A percentile compares a stretch with the other conserved stretches of the same genome.
These are phyloP conservation scores for Coniochaeta hoffmannii DNA, from an alignment of 2,329 filamentous ascomycete species.

Conservation along the genomic window DNA sequence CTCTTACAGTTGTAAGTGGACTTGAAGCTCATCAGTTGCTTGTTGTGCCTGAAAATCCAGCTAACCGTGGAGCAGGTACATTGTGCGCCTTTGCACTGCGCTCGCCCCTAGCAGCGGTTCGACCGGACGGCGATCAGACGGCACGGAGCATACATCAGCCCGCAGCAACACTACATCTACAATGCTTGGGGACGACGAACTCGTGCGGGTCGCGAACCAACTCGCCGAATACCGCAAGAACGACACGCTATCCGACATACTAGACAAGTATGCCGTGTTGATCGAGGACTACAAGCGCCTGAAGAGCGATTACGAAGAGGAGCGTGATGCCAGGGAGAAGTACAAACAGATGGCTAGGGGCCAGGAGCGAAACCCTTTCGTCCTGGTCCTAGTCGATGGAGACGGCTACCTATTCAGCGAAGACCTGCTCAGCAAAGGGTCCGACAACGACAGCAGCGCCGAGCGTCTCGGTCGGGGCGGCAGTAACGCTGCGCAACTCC, in stretches of 20 bases:
- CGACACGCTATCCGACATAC: slow-evolving; percentile 4
- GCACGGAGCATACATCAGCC: no score
- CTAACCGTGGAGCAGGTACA: background rate
- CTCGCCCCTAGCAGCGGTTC: no score
- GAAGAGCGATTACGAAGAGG: slow-evolving; percentile 51
- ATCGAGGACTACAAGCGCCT: slow-evolving; percentile 47
- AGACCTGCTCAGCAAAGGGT: slow-evolving; percentile 34
- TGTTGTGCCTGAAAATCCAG: background rate
- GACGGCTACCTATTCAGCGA: slow-evolving; percentile 54
- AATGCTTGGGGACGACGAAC: slow-evolving; percentile 14
- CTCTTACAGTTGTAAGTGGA: background rate
- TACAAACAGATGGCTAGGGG: slow-evolving; percentile 45
- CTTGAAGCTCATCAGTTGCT: background rate
- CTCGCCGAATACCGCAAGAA: slow-evolving; percentile 8
- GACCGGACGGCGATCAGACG: background rate
- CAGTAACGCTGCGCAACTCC: slow-evolving; percentile 42
- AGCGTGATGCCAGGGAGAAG: slow-evolving; percentile 42
- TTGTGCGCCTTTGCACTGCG: background rate
- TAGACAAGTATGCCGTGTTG: slow-evolving; percentile 27
- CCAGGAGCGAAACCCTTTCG: slow-evolving; percentile 48
- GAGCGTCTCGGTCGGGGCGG: slow-evolving; percentile 27
- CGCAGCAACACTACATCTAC: no score
- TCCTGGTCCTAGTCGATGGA: slow-evolving; percentile 54
- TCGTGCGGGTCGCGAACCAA: slow-evolving; percentile 9
- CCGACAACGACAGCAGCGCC: slow-evolving; percentile 26